A percentile compares a stretch with the other conserved stretches of the same genome.
These are phyloP conservation scores for Colletotrichum sp. DNA, from an alignment of 2,329 filamentous ascomycete genomes.

Conservation along the genomic window DNA sequence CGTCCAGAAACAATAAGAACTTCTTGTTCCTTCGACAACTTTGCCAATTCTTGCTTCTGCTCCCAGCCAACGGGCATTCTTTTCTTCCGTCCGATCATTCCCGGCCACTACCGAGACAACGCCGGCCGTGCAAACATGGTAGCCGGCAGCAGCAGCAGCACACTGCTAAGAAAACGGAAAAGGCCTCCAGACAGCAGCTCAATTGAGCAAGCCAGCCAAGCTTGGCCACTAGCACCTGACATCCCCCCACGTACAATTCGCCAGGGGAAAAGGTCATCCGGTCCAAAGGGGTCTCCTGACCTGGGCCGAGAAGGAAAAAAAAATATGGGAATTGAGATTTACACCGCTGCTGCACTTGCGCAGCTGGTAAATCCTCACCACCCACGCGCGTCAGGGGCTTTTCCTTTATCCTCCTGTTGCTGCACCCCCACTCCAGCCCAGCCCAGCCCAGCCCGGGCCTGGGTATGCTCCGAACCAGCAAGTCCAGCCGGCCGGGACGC, in stretches of 20 bases:
- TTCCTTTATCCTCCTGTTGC: background rate
- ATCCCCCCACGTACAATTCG: background rate
- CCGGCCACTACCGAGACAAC: background rate
- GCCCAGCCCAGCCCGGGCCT: background rate
- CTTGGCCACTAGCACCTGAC: background rate
- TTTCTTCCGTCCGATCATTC: background rate
- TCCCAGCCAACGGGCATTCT: background rate
- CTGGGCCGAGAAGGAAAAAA: background rate
- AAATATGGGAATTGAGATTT: background rate
- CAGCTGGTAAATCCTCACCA: background rate
- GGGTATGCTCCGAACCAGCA: constrained; percentile 1
- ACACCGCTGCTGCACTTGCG: background rate
- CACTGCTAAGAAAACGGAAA: background rate
- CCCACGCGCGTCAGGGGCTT: background rate
- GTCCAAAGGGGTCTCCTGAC: constrained; percentile 7
- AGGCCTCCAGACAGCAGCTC: background rate
- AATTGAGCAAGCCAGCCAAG: background rate
- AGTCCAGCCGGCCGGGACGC: constrained; percentile 15
- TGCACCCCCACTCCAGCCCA: background rate
- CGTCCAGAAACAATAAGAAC: background rate
- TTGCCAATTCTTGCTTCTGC: background rate
- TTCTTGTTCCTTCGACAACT: background rate
- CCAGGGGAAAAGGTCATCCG: constrained; percentile 10
- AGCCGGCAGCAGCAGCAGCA: background rate
- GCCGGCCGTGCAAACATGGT: background rate